These are phyloP conservation scores for Verticillium nubilum DNA, from an alignment of 2,329 filamentous ascomycete genomes.

Conservation along the genomic window DNA sequence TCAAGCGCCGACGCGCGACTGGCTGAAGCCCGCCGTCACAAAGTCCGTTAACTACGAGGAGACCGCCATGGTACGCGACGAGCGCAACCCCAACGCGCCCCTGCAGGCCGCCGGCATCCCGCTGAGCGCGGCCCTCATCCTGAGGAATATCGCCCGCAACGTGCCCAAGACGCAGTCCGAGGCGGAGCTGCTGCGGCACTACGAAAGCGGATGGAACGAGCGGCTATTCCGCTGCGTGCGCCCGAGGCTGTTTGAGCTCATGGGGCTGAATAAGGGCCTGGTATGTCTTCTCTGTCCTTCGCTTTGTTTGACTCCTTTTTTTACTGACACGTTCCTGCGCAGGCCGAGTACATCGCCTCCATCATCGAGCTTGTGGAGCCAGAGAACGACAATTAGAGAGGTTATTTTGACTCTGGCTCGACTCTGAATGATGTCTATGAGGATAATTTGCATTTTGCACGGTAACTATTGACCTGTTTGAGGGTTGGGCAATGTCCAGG, in stretches of 20 bases:
- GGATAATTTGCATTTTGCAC: not conserved
- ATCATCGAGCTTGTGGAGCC: conserved; percentile 3
- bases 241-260: conserved; percentile 60
- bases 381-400: not conserved
- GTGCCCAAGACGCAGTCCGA: conserved; percentile 56
- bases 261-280: conserved; percentile 62
- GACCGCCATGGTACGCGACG: conserved; percentile 50
- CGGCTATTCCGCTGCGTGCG: conserved; percentile 61
- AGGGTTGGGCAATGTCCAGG: not conserved
- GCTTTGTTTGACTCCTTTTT: not conserved
- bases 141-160: conserved; percentile 72
- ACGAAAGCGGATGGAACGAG: conserved; percentile 57
- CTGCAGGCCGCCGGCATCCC: conserved; percentile 70
- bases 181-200: conserved; percentile 44
- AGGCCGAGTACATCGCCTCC: conserved; percentile 1
- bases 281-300: conserved; percentile 27
- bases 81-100: conserved; percentile 50
- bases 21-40: conserved; percentile 51
- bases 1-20: conserved; percentile 13
- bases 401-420: not conserved
- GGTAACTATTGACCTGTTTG: not conserved
- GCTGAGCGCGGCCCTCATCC: conserved; percentile 69
- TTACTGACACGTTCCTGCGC: not conserved
- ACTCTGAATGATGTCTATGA: not conserved
- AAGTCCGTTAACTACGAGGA: conserved; percentile 50